Conservation (phyloP, 2,329 filamentous ascomycete genomes). For the Beauveria pseudobassiana region DNA sequence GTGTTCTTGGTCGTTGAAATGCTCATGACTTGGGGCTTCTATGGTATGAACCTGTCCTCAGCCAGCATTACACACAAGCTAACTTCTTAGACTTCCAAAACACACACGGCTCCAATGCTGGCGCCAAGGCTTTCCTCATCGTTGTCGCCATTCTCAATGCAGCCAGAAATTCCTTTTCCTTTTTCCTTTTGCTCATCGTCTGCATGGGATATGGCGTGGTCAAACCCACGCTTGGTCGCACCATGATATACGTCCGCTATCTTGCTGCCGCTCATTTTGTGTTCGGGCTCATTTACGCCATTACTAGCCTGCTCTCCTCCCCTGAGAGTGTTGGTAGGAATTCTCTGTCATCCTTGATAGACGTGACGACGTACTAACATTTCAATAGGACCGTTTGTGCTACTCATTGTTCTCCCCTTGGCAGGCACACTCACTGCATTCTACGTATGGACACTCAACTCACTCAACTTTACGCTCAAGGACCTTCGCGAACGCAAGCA, state of each 20-base stretch:
- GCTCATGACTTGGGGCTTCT: constrained; percentile 98
- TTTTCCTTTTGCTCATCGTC: constrained; percentile 94
- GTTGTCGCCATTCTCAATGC: constrained; percentile 91
- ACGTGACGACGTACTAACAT: constrained; percentile 16
- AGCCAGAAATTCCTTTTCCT: constrained; percentile 92
- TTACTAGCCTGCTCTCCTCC: constrained; percentile 81
- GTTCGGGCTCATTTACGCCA: constrained; percentile 87
- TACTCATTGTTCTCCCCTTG: constrained; percentile 87
- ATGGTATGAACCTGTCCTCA: constrained; percentile 47
- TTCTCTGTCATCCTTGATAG: neutral
- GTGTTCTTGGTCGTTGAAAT: constrained; percentile 93
- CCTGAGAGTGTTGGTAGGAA: constrained; percentile 69
- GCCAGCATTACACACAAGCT: constrained; percentile 20
- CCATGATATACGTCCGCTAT: constrained; percentile 89
- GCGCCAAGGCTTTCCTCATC: constrained; percentile 79
- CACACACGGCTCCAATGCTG: constrained; percentile 67
- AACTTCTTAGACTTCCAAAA: constrained; percentile 71
- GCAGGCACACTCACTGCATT: constrained; percentile 91
- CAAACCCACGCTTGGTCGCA: constrained; percentile 82
- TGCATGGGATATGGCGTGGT: constrained; percentile 99
- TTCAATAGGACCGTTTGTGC: constrained; percentile 65
- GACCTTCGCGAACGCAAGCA: constrained; percentile 93
- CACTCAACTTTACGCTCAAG: constrained; percentile 89
- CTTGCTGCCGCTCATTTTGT: constrained; percentile 89
- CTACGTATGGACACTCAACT: constrained; percentile 98